Evolutionary conservation across 768 basidiomycete genomes (phyloP).

Genomic region (Leccinum longicurvipes): DNA sequence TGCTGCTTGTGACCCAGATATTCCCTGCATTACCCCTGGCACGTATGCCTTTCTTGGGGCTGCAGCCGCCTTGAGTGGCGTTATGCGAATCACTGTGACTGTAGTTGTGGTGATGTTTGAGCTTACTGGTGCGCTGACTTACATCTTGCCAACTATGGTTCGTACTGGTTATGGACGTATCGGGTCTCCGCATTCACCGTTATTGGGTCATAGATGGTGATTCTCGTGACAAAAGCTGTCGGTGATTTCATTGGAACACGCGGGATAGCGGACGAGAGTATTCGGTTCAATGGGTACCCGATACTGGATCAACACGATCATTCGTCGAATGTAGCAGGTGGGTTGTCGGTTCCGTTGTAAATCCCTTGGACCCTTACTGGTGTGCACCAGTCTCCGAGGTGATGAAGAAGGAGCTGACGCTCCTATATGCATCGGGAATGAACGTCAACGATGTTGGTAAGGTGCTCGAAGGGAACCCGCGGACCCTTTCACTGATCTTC

Average conservation of each 20-base stretch:
- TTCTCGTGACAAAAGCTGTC: constrained; percentile 95
- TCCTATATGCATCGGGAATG: constrained; percentile 73
- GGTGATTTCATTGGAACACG: constrained; percentile 90
- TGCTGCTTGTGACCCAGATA: constrained; percentile 84
- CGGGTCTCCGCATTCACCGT: constrained; percentile 5
- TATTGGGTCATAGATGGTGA: constrained; percentile 67
- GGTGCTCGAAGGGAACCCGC: constrained; percentile 23
- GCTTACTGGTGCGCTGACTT: constrained; percentile 93
- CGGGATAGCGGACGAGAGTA: constrained; percentile 97
- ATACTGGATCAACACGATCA: constrained; percentile 96
- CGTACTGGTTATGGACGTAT: constrained; percentile 17
- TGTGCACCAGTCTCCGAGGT: constrained; percentile 69
- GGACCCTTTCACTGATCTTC: constrained; percentile 1
- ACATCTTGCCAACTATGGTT: constrained; percentile 98
- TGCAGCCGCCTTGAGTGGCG: constrained; percentile 91
- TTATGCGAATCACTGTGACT: constrained; percentile 96
- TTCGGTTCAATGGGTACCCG: constrained; percentile 95
- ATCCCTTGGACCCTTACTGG: constrained; percentile 2
- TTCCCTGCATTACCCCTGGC: constrained; percentile 96
- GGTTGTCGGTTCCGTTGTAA: constrained; percentile 23
- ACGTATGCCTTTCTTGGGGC: constrained; percentile 98
- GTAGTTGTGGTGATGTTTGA: constrained; percentile 99
- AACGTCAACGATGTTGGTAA: constrained; percentile 75
- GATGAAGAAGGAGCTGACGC: constrained; percentile 80
- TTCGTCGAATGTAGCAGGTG: constrained; percentile 87